Percentiles rank a stretch among this genome's conserved stretches.
Evolutionary conservation across 345 rosid genomes (phyloP).

Genomic region (Ailanthus altissimus): DNA sequence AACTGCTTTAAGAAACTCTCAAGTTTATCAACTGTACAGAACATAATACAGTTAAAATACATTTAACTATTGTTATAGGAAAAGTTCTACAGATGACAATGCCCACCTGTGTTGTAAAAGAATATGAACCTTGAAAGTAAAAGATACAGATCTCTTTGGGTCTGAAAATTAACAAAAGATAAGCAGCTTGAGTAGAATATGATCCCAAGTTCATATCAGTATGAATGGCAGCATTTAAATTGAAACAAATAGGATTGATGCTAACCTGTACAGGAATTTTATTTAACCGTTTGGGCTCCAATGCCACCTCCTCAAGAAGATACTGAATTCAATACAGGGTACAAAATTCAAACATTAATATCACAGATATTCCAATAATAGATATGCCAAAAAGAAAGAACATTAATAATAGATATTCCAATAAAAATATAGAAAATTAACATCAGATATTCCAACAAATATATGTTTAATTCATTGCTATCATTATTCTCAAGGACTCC

Average conservation of each 20-base stretch:
- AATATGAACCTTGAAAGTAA: conserved; percentile 87
- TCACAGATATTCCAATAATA: background rate
- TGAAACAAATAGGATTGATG: background rate
- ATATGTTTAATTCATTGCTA: background rate
- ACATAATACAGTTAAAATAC: conserved; percentile 22
- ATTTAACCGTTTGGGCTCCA: conserved; percentile 58
- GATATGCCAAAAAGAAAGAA: background rate
- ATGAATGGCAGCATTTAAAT: background rate
- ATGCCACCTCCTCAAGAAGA: conserved; percentile 86
- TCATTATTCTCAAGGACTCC: conserved; percentile 15
- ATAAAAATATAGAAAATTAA: too few species aligned
- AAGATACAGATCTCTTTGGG: conserved; percentile 81
- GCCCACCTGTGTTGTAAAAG: conserved; percentile 82
- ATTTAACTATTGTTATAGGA: conserved; percentile 4
- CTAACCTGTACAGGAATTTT: conserved; percentile 85
- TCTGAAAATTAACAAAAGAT: conserved; percentile 42
- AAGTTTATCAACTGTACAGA: conserved; percentile 69
- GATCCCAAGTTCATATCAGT: conserved; percentile 1
- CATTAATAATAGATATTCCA: too few species aligned
- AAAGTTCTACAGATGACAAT: background rate
- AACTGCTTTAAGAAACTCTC: conserved; percentile 70
- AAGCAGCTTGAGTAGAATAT: background rate
- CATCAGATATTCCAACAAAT: background rate
- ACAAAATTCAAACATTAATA: background rate
- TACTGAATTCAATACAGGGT: conserved; percentile 49